Percentiles rank a stretch among this genome's conserved stretches.
phyloP scores from a whole-genome alignment of 768 basidiomycete species.

The Boletellus ananas region DNA sequence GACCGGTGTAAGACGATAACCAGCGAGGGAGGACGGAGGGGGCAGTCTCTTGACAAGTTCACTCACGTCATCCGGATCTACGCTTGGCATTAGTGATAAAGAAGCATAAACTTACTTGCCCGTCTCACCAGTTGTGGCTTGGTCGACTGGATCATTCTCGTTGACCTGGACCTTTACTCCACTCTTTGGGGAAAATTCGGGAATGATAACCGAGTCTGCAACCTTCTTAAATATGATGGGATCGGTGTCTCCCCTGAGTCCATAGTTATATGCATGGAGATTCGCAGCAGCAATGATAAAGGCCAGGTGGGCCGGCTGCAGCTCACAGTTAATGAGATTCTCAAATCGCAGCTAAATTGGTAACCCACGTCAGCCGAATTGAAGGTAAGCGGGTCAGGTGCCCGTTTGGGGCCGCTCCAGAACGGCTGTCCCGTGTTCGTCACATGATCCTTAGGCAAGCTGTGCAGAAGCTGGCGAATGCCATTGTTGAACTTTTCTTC shows the following conservation, averaged over 20 bases:
- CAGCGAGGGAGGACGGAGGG: constrained; percentile 84
- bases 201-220: constrained; percentile 77
- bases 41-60: constrained; percentile 71
- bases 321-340: constrained; percentile 9
- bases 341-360: neutral
- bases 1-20: constrained; percentile 92
- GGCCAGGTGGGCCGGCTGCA: constrained; percentile 75
- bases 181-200: constrained; percentile 89
- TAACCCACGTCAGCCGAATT: constrained; percentile 77
- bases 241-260: constrained; percentile 86
- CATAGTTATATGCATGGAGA: constrained; percentile 97
- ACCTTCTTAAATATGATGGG: constrained; percentile 76
- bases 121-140: constrained; percentile 33
- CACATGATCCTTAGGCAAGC: constrained; percentile 89
- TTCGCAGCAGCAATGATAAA: constrained; percentile 94
- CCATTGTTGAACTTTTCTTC: constrained; percentile 92
- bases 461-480: constrained; percentile 89
- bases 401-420: constrained; percentile 99
- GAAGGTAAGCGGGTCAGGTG: constrained; percentile 87
- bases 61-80: constrained; percentile 49
- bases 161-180: constrained; percentile 92
- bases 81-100: constrained; percentile 3
- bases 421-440: constrained; percentile 94
- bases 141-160: constrained; percentile 84
- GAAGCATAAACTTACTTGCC: neutral